These are phyloP conservation scores for Cladosporium sp. DNA, from an alignment of 2,329 filamentous ascomycete genomes.

Conservation along the genomic window DNA sequence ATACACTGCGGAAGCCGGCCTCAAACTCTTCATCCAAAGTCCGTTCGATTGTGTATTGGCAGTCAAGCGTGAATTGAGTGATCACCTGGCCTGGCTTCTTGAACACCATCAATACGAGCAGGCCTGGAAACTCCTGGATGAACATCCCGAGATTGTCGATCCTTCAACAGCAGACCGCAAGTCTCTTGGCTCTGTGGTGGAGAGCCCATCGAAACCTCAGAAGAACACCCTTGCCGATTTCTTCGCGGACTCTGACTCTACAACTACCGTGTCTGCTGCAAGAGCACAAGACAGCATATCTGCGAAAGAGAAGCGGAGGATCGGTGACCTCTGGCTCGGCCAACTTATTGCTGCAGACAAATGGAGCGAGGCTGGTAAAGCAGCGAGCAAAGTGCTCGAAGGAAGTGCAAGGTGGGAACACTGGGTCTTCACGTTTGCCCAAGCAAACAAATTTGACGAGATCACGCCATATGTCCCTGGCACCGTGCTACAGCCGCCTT, in stretches of 20 bases:
- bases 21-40: slow-evolving; percentile 91
- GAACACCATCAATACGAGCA: slow-evolving; percentile 78
- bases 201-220: slow-evolving; percentile 45
- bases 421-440: slow-evolving; percentile 91
- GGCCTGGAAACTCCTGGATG: slow-evolving; percentile 85
- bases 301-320: slow-evolving; percentile 80
- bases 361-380: slow-evolving; percentile 75
- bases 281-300: slow-evolving; percentile 59
- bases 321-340: slow-evolving; percentile 91
- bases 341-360: slow-evolving; percentile 73
- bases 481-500: slow-evolving; percentile 71
- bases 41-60: slow-evolving; percentile 96
- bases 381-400: slow-evolving; percentile 79
- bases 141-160: slow-evolving; percentile 72
- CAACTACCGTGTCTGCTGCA: slow-evolving; percentile 62
- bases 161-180: slow-evolving; percentile 39
- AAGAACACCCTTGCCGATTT: slow-evolving; percentile 35
- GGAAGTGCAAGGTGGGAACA: slow-evolving; percentile 86
- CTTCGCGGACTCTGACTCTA: slow-evolving; percentile 63
- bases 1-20: slow-evolving; percentile 55
- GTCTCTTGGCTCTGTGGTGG: slow-evolving; percentile 38
- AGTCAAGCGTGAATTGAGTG: slow-evolving; percentile 79
- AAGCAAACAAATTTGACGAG: slow-evolving; percentile 82
- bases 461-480: slow-evolving; percentile 82
- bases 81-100: slow-evolving; percentile 83